Evolutionary conservation across 768 basidiomycete species (phyloP).

Genomic region (Boletellus sp.): DNA sequence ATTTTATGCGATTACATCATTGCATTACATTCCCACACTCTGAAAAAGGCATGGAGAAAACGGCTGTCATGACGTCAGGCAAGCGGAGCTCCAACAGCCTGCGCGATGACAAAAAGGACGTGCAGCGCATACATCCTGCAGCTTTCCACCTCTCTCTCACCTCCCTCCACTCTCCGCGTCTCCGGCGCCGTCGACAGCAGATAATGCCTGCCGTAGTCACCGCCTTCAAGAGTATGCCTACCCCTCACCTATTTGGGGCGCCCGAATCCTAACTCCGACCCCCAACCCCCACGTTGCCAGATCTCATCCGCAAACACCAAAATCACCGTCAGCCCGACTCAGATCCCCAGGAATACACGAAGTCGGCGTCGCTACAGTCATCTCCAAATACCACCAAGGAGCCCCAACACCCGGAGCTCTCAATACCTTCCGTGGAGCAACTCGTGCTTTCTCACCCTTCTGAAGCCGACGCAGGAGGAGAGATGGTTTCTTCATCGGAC

Average conservation of each 20-base stretch:
- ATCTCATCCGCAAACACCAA: conserved; percentile 76
- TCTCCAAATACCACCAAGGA: conserved; percentile 29
- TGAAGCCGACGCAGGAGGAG: conserved; percentile 12
- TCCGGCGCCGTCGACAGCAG: conserved; percentile 5
- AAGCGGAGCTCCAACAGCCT: conserved; percentile 32
- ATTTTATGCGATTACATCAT: not conserved
- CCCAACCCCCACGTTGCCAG: conserved; percentile 36
- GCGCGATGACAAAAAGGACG: conserved; percentile 31
- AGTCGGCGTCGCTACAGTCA: conserved; percentile 9
- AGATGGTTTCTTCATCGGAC: conserved; percentile 60
- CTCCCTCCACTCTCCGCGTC: not conserved
- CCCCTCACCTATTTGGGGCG: conserved; percentile 1
- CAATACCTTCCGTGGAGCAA: conserved; percentile 34
- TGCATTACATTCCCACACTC: not conserved
- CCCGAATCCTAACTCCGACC: conserved; percentile 19
- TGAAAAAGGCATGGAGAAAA: conserved; percentile 10
- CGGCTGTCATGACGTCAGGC: conserved; percentile 29
- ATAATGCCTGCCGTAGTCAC: conserved; percentile 75
- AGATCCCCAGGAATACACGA: conserved; percentile 26
- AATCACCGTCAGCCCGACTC: conserved; percentile 46
- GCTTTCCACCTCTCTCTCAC: not conserved
- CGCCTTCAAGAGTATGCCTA: conserved; percentile 76
- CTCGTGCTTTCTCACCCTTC: conserved; percentile 28
- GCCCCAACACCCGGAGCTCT: conserved; percentile 37
- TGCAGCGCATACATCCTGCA: conserved; percentile 13